Percentiles rank a stretch among this genome's conserved stretches.
phyloP scores from a whole-genome alignment of 2,329 filamentous ascomycete genomes.

The Paramyrothecium sp. region DNA sequence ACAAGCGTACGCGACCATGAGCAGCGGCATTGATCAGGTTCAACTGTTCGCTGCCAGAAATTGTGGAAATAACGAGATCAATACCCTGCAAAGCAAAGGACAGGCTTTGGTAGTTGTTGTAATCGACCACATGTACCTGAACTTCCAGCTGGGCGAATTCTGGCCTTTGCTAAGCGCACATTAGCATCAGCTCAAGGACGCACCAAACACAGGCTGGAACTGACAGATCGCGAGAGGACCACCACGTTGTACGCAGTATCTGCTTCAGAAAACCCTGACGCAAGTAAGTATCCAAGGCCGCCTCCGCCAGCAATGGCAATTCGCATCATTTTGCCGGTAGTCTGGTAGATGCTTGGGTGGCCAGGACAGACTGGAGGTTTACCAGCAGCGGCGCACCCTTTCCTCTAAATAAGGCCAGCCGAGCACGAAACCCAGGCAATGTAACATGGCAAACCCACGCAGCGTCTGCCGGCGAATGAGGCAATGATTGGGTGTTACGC shows the following conservation, averaged over 20 bases:
- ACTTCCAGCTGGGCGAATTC: conserved; percentile 55
- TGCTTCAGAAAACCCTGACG: conserved; percentile 55
- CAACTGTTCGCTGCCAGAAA: conserved; percentile 64
- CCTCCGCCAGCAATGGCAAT: conserved; percentile 47
- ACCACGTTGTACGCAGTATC: conserved; percentile 65
- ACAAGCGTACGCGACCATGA: conserved; percentile 61
- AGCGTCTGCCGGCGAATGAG: not conserved
- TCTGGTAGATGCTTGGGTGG: not conserved
- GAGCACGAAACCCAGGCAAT: not conserved
- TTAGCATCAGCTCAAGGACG: conserved; percentile 12
- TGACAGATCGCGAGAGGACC: conserved; percentile 59
- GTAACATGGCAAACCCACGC: not conserved
- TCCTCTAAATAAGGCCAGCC: not conserved
- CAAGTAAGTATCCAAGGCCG: conserved; percentile 42
- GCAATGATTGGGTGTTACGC: not conserved
- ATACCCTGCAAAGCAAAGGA: conserved; percentile 67
- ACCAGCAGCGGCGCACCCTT: not conserved
- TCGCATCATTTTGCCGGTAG: conserved; percentile 38
- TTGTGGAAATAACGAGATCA: conserved; percentile 73
- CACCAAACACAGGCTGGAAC: conserved; percentile 8
- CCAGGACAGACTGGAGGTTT: not conserved
- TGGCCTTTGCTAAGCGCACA: conserved; percentile 44
- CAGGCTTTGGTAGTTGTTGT: conserved; percentile 55
- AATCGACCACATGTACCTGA: conserved; percentile 70
- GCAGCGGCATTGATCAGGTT: conserved; percentile 72